These are phyloP conservation scores for Vaccinium myrtillus DNA, from an alignment of 148 eudicot genomes.

Conservation along the genomic window DNA sequence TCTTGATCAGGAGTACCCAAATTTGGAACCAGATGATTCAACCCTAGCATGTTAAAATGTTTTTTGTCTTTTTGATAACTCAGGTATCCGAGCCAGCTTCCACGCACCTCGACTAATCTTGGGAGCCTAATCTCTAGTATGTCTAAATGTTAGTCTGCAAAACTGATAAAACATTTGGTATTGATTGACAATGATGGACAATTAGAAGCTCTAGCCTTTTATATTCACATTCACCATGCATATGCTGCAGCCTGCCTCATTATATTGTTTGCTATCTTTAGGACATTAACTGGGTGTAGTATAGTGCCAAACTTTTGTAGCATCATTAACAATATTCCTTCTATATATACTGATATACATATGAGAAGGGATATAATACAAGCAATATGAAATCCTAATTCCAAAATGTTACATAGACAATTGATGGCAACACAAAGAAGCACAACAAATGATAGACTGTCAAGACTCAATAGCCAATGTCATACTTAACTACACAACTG, in stretches of 20 bases:
- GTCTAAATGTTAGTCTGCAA: too few species aligned
- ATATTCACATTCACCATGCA: neutral
- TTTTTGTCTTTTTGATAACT: too few species aligned
- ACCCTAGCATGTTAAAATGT: neutral
- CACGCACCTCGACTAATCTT: too few species aligned
- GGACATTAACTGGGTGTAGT: neutral
- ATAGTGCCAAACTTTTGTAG: neutral
- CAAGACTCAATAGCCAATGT: neutral
- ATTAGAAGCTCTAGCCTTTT: neutral
- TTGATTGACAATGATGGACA: neutral
- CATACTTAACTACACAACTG: constrained; percentile 9
- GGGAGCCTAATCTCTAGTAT: too few species aligned
- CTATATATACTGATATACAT: neutral
- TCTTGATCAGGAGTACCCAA: neutral
- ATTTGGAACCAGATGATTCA: neutral
- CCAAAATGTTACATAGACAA: neutral
- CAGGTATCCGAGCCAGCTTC: too few species aligned
- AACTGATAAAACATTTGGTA: neutral
- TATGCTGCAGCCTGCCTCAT: neutral
- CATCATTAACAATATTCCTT: neutral
- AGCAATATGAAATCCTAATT: neutral
- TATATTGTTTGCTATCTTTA: neutral
- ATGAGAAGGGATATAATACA: neutral
- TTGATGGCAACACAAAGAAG: neutral
- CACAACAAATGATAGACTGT: neutral